These are phyloP conservation scores for Ramaria rubella DNA, from an alignment of 768 basidiomycete species.

Conservation along the genomic window DNA sequence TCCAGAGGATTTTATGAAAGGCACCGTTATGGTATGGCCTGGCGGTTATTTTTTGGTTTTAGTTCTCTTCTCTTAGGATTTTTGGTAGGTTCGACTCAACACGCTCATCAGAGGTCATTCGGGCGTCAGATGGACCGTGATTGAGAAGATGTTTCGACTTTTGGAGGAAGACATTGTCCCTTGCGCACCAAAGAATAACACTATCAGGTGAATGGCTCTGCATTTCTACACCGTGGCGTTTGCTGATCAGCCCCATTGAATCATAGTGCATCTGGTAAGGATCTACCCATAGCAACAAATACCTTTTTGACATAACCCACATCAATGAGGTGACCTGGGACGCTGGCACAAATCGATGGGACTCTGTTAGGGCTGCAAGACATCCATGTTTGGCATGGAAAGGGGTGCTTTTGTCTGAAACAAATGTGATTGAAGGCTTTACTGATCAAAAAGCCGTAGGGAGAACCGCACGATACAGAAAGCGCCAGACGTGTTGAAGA, in stretches of 20 bases:
- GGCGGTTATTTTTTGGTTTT: not conserved
- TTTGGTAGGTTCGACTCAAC: conserved; percentile 23
- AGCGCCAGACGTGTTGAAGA: conserved; percentile 16
- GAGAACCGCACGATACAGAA: not conserved
- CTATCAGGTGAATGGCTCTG: conserved; percentile 21
- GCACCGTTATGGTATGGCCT: not conserved
- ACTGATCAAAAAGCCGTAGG: conserved; percentile 10
- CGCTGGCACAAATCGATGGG: conserved; percentile 22
- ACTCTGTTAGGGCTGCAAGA: conserved; percentile 21
- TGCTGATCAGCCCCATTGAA: too few relatives aligned
- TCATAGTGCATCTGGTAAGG: not conserved
- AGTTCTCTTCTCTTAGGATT: conserved; percentile 7
- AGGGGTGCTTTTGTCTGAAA: conserved; percentile 6
- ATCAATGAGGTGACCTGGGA: conserved; percentile 20
- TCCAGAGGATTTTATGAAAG: not conserved
- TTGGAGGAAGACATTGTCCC: conserved; percentile 21
- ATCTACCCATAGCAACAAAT: too few relatives aligned
- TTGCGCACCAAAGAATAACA: conserved; percentile 20
- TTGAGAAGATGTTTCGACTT: conserved; percentile 18
- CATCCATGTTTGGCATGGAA: conserved; percentile 15
- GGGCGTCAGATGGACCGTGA: conserved; percentile 19
- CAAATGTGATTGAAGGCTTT: not conserved
- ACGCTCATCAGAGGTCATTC: conserved; percentile 22
- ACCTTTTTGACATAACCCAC: too few relatives aligned
- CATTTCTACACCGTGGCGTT: too few relatives aligned